Percentiles rank a stretch among this genome's conserved stretches.
phyloP scores from a whole-genome alignment of 345 rosid species.

The Conringia planisiliqua region DNA sequence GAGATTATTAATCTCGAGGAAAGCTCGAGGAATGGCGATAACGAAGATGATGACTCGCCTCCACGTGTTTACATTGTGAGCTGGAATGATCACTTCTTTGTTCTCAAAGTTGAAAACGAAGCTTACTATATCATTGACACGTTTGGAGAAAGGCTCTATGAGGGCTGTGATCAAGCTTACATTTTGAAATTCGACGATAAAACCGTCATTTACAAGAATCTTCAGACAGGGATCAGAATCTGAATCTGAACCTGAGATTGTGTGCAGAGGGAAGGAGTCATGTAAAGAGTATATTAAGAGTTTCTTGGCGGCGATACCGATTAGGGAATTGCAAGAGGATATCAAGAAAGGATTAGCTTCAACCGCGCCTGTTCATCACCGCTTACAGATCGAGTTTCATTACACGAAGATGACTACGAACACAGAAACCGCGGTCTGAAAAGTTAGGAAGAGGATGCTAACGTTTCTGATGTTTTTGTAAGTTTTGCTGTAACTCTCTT shows the following conservation, averaged over 20 bases:
- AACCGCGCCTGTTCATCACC: conserved; percentile 58
- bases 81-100: conserved; percentile 74
- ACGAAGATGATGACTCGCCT: conserved; percentile 9
- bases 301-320: conserved; percentile 65
- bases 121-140: conserved; percentile 71
- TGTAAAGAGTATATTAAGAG: conserved; percentile 70
- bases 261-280: conserved; percentile 47
- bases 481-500: neutral
- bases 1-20: conserved; percentile 27
- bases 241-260: neutral
- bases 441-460: neutral
- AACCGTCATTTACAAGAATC: conserved; percentile 34
- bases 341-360: conserved; percentile 55
- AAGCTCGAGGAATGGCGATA: neutral
- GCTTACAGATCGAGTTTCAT: conserved; percentile 66
- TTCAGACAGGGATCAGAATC: neutral
- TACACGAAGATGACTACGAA: conserved; percentile 35
- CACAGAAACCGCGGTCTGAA: neutral
- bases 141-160: conserved; percentile 62
- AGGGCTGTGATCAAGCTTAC: conserved; percentile 63
- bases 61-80: conserved; percentile 53
- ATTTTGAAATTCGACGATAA: conserved; percentile 51
- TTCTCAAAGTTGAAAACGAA: conserved; percentile 54
- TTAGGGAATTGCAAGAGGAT: conserved; percentile 57
- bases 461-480: conserved; percentile 2